Percentiles rank a stretch among this genome's conserved stretches.
Conservation (phyloP, 2,329 filamentous ascomycete genomes). For the Botrytis medusae region DNA sequence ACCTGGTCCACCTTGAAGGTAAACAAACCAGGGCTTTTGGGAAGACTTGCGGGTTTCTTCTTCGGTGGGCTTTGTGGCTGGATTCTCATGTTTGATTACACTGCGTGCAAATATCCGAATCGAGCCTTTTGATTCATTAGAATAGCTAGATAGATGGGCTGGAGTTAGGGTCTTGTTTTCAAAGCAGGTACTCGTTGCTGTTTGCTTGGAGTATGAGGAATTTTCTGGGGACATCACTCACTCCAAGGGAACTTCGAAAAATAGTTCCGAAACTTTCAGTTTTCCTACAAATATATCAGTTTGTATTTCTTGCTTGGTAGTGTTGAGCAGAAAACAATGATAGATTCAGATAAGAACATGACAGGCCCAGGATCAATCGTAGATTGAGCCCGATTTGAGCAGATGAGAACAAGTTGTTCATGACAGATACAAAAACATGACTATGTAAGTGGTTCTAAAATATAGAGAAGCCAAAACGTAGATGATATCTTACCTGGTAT, state of each 20-base stretch:
- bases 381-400: neutral
- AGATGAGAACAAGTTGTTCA: neutral
- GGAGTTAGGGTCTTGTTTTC: conserved; percentile 47
- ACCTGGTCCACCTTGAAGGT: conserved; percentile 63
- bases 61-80: conserved; percentile 42
- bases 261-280: conserved; percentile 75
- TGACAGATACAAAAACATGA: neutral
- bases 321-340: neutral
- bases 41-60: conserved; percentile 46
- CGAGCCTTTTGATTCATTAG: conserved; percentile 45
- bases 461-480: too few relatives aligned
- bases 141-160: neutral
- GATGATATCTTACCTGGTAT: conserved; percentile 24
- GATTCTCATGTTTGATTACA: conserved; percentile 63
- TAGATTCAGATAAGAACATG: neutral
- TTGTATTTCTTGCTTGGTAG: neutral
- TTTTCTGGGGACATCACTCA: conserved; percentile 61
- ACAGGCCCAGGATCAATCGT: neutral
- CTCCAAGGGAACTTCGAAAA: conserved; percentile 84
- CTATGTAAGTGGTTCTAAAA: neutral
- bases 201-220: neutral
- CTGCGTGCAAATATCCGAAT: conserved; percentile 78
- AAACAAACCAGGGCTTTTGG: conserved; percentile 63
- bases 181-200: conserved; percentile 43
- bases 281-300: conserved; percentile 54